Percentiles rank a stretch among this genome's conserved stretches.
These are phyloP conservation scores for Dacryopinax primogenitus DNA, from an alignment of 768 basidiomycete species.

Conservation along the genomic window DNA sequence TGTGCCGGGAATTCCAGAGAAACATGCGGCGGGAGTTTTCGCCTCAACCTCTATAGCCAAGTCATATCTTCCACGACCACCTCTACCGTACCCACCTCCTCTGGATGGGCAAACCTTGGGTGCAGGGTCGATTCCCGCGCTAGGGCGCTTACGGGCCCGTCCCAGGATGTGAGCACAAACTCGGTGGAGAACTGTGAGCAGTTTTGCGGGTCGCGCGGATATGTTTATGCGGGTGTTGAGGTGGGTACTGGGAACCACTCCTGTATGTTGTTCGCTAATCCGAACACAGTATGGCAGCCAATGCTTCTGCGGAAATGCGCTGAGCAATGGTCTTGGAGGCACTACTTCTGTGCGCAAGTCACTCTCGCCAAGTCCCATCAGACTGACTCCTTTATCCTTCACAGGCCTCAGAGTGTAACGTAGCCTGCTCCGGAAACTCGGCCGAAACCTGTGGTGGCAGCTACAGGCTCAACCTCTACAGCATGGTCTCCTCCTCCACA, in stretches of 20 bases:
- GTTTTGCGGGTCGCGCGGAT: no score
- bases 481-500: background rate
- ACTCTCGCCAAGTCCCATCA: no score
- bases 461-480: background rate
- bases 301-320: slow-evolving; percentile 14
- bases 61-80: background rate
- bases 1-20: background rate
- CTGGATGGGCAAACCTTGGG: slow-evolving; percentile 5
- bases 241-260: background rate
- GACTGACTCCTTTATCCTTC: no score
- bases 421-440: background rate
- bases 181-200: no score
- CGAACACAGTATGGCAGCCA: background rate
- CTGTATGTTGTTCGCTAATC: background rate
- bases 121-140: background rate
- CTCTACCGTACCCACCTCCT: background rate
- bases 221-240: background rate
- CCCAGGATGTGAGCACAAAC: no score
- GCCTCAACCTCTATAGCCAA: background rate
- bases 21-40: background rate
- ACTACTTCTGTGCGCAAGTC: background rate
- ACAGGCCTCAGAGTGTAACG: background rate
- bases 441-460: background rate
- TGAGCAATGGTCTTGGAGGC: background rate
- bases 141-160: slow-evolving; percentile 12